Percentiles rank a stretch among this genome's conserved stretches.
Evolutionary conservation across 2,329 filamentous ascomycete species (phyloP).

Genomic region (Tolypocladium capitatum): DNA sequence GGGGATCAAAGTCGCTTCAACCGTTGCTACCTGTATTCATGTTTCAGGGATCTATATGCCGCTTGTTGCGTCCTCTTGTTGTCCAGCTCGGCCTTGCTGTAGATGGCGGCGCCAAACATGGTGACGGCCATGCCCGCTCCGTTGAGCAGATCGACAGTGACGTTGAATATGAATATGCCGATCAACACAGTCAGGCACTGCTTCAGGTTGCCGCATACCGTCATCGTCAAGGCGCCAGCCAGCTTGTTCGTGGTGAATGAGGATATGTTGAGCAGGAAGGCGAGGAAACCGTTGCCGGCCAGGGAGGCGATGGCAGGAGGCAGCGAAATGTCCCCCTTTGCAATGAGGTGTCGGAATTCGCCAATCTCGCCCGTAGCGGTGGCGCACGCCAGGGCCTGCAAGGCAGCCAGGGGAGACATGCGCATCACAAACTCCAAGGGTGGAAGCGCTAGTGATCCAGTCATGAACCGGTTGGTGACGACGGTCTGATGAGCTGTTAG

Average conservation of each 20-base stretch:
- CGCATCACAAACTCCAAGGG: slow-evolving; percentile 48
- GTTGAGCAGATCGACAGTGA: slow-evolving; percentile 36
- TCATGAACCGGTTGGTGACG: slow-evolving; percentile 52
- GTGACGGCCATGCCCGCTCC: slow-evolving; percentile 43
- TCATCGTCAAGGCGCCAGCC: slow-evolving; percentile 45
- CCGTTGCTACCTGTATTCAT: slow-evolving; percentile 13
- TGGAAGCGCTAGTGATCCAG: slow-evolving; percentile 41
- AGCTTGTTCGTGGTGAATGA: slow-evolving; percentile 46
- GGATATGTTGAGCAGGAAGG: slow-evolving; percentile 42
- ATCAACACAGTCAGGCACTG: slow-evolving; percentile 42
- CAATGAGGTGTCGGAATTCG: slow-evolving; percentile 23
- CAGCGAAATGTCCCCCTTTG: slow-evolving; percentile 20
- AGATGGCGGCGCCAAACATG: slow-evolving; percentile 40
- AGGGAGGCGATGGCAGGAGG: slow-evolving; percentile 26
- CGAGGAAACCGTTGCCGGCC: slow-evolving; percentile 37
- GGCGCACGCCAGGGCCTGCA: slow-evolving; percentile 40
- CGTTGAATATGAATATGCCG: slow-evolving; percentile 38
- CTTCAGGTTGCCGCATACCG: slow-evolving; percentile 45
- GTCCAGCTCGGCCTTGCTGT: slow-evolving; percentile 43
- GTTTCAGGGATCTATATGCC: slow-evolving; percentile 22
- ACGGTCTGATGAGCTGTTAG: slow-evolving; percentile 30
- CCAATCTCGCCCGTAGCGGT: slow-evolving; percentile 37
- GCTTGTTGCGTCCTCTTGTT: slow-evolving; percentile 24
- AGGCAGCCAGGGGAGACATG: slow-evolving; percentile 47
- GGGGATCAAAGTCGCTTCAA: slow-evolving; percentile 4